Evolutionary conservation across 208 protist species (phyloP).

Genomic region (Paratrypanosoma confusum): DNA sequence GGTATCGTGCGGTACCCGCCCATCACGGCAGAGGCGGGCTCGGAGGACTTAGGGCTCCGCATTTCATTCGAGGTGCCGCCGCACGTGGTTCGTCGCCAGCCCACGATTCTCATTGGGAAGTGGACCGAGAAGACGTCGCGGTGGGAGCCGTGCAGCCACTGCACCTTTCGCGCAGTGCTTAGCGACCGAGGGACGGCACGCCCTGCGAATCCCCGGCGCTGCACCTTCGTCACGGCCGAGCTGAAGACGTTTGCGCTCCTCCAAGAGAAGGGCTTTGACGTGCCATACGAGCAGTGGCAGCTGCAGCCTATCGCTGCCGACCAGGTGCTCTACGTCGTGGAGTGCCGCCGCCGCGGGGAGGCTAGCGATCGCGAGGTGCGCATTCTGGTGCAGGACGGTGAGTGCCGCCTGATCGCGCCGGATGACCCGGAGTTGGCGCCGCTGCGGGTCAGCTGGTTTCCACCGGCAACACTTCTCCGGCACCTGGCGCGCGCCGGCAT

Average conservation of each 20-base stretch:
- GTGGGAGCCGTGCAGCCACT: conserved; percentile 82
- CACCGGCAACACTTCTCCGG: conserved; percentile 69
- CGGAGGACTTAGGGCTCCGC: conserved; percentile 62
- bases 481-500: conserved; percentile 72
- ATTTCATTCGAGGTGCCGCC: conserved; percentile 80
- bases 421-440: conserved; percentile 60
- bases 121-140: conserved; percentile 46
- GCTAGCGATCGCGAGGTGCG: conserved; percentile 77
- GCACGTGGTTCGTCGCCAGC: conserved; percentile 68
- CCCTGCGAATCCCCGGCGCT: conserved; percentile 23
- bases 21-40: conserved; percentile 21
- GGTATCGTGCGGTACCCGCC: conserved; percentile 77
- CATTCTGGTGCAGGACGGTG: conserved; percentile 64
- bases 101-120: conserved; percentile 74
- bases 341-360: conserved; percentile 66
- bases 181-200: conserved; percentile 11
- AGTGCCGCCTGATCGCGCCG: conserved; percentile 68
- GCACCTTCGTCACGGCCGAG: conserved; percentile 60
- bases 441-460: conserved; percentile 53
- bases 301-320: conserved; percentile 59
- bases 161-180: conserved; percentile 37
- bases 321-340: conserved; percentile 60
- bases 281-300: conserved; percentile 79
- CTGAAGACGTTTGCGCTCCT: conserved; percentile 81
- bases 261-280: conserved; percentile 84